Evolutionary conservation across 1,139 yeast species (phyloP).

Genomic region (Saccharomycopsis hybrid): DNA sequence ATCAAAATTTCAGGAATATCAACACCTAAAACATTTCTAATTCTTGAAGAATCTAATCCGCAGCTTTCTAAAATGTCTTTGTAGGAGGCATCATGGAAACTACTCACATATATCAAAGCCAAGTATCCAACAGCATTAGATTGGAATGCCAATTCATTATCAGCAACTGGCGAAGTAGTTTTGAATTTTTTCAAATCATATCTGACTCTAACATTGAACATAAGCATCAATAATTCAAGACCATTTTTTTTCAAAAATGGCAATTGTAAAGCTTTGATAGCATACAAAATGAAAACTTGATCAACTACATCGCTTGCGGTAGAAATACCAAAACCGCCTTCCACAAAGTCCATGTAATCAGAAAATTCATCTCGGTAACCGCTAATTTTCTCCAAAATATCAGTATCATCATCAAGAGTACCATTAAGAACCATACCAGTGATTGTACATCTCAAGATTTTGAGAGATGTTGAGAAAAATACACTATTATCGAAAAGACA

Average conservation of each 20-base stretch:
- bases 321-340: constrained; percentile 37
- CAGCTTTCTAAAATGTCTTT: constrained; percentile 39
- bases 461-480: constrained; percentile 33
- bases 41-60: constrained; percentile 33
- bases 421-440: constrained; percentile 27
- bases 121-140: constrained; percentile 38
- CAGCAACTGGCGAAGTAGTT: constrained; percentile 5
- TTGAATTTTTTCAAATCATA: constrained; percentile 24
- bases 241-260: constrained; percentile 58
- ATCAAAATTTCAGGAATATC: constrained; percentile 43
- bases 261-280: constrained; percentile 57
- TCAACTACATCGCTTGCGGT: constrained; percentile 48
- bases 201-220: constrained; percentile 43
- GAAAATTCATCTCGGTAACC: constrained; percentile 37
- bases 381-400: constrained; percentile 29
- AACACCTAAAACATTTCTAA: constrained; percentile 29
- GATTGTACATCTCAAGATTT: constrained; percentile 34
- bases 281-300: constrained; percentile 43
- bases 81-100: constrained; percentile 44
- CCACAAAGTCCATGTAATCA: constrained; percentile 37
- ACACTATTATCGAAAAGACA: constrained; percentile 30
- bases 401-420: constrained; percentile 24
- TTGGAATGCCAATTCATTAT: constrained; percentile 19
- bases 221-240: constrained; percentile 41
- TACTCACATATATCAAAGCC: constrained; percentile 49